phyloP scores from a whole-genome alignment of 2,329 filamentous ascomycete species.

The Hymenoscyphus scutula region DNA sequence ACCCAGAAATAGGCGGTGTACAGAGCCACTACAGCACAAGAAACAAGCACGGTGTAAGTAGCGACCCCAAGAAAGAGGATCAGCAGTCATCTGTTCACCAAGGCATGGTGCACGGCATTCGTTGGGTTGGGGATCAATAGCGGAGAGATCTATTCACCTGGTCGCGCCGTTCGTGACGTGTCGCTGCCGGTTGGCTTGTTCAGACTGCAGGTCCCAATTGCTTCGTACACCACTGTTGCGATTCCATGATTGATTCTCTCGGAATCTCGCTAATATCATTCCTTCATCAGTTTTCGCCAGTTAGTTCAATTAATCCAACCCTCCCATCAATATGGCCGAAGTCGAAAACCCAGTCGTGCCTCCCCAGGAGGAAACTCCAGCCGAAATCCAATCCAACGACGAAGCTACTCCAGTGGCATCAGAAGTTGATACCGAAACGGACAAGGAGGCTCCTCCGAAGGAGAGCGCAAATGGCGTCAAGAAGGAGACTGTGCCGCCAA shows the following conservation, averaged over 20 bases:
- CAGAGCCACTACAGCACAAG: slow-evolving; percentile 1
- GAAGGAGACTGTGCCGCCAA: slow-evolving; percentile 35
- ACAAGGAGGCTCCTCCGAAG: slow-evolving; percentile 28
- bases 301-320: background rate
- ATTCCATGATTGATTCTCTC: slow-evolving; percentile 16
- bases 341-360: slow-evolving; percentile 27
- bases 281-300: background rate
- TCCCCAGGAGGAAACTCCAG: slow-evolving; percentile 24
- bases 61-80: slow-evolving; percentile 15
- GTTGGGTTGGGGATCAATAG: slow-evolving; percentile 15
- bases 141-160: background rate
- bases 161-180: slow-evolving; percentile 26
- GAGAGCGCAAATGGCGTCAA: slow-evolving; percentile 31
- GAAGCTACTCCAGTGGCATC: slow-evolving; percentile 29
- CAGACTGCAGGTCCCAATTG: slow-evolving; percentile 18
- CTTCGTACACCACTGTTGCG: slow-evolving; percentile 13
- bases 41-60: slow-evolving; percentile 17
- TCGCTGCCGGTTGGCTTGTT: slow-evolving; percentile 22
- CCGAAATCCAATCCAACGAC: slow-evolving; percentile 28
- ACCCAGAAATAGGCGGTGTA: slow-evolving; percentile 19
- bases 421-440: slow-evolving; percentile 32
- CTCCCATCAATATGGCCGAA: slow-evolving; percentile 29
- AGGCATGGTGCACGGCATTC: background rate
- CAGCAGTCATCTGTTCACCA: slow-evolving; percentile 13
- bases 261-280: slow-evolving; percentile 8